Base-by-base conservation (phyloP, 371 early-diverging fungal species). In the Zopfochytrium polystomum region DNA sequence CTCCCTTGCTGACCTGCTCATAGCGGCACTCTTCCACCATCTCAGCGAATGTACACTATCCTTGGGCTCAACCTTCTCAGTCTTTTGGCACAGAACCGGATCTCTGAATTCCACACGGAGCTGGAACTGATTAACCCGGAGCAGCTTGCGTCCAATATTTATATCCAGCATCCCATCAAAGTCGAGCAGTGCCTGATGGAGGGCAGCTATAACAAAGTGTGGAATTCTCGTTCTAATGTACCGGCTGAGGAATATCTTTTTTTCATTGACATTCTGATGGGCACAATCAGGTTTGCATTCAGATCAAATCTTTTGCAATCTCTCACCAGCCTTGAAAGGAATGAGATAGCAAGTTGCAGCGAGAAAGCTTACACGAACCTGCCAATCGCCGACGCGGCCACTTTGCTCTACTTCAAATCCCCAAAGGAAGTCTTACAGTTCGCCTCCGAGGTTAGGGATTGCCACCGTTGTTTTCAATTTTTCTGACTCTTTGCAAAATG, bases 161-260 rank as follows among this genome's bases (percentile, higher is more conserved):
- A 85, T 67, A 91, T 97, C 64, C 85, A 85, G 59, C 92, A 94
- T 70, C 92, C 98, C 5, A 82, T 96, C 55, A 85, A 90, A 72
- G 77, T 96, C 60, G 78, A 76, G 68, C 75, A 75, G 52, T 90
- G 87, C 55, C 77, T 97, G 70, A 96, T 95, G 95, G 98, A 96
- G 72, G 96, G 98, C 25, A 88, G 89, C 63, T 96, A 95, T 76
- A 93, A 93, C 76, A 89, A 91, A 62, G 94, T 97, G 47, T 92
- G 92, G 93, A 88, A 89, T 66, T 83, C 90, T 58, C 80, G 93
- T 70, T 77, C 79, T 29, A 86, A 88, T 48, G 92, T 93, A 7
- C 92, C 95, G 31, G 90, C 90, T 13, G 84, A 87, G 62, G 94
- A 95, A 70, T 94, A 90, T 71, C 67, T 82, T 64, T 90, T 92